Evolutionary conservation across 1,284 basidiomycete species (phyloP).

Genomic region (Erythrobasidium hasegawianum): DNA sequence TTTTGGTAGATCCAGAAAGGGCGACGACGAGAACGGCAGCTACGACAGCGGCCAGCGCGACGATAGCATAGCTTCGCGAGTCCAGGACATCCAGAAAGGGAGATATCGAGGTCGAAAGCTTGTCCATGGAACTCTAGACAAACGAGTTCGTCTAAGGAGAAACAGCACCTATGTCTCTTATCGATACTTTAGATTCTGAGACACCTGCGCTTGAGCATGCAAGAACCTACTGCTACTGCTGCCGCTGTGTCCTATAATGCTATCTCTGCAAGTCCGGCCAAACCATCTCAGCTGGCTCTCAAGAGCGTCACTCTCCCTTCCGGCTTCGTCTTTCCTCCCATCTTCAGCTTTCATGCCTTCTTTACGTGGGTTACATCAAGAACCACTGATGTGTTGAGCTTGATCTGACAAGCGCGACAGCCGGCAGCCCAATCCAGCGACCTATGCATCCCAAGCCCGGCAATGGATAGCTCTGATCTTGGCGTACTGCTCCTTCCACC

Average conservation of each 20-base stretch:
- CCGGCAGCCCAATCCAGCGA: conserved; percentile 24
- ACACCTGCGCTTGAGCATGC: too few relatives aligned
- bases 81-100: conserved; percentile 6
- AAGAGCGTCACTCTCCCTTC: conserved; percentile 13
- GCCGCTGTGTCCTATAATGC: background rate
- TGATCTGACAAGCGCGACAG: background rate
- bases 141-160: too few relatives aligned
- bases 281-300: conserved; percentile 6
- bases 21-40: background rate
- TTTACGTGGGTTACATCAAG: conserved; percentile 17
- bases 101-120: background rate
- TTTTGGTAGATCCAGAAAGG: background rate
- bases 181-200: too few relatives aligned
- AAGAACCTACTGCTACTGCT: too few relatives aligned
- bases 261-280: background rate
- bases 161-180: too few relatives aligned
- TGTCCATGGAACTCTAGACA: background rate
- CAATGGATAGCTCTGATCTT: conserved; percentile 28
- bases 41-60: conserved; percentile 1
- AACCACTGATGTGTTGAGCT: background rate
- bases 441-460: conserved; percentile 25
- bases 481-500: conserved; percentile 21
- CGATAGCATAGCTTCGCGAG: conserved; percentile 1
- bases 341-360: conserved; percentile 33
- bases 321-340: conserved; percentile 32